Base-by-base conservation (phyloP, 208 protist genomes). In the Lotmaria passim region DNA sequence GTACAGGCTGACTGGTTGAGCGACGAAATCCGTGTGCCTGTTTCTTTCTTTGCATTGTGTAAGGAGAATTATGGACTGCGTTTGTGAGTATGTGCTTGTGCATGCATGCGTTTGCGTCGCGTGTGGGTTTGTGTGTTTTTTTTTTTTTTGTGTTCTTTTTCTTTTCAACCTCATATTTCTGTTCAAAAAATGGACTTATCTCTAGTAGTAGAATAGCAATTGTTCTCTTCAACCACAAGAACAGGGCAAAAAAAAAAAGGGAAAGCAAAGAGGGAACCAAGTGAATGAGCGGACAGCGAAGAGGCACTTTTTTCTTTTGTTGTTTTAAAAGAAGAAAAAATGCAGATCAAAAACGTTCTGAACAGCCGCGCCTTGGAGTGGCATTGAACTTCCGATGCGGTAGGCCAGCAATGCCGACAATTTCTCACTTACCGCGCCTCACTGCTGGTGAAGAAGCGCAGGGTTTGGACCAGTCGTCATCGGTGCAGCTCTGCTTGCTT, bases 121-220 rank as follows among this genome's bases (percentile, higher is more conserved):
- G n/a, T n/a, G n/a, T n/a, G n/a, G 43, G 11, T 44, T 41, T 46
- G 47, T 57, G n/a, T 68, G 51, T 23, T 68, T 7, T 23, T 24
- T 6, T 39, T 6, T 12, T n/a, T 56, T 17, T 31, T 7, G 30
- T 41, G 15, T 36, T 38, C 19, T 56, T 10, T 55, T 38, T 36
- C 3, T 30, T 17, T 21, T 36, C 4, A 10, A 55, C 6, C 7
- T 38, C 7, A 55, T 36, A 36, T 36, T 55, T 55, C 12, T n/a
- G 15, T 36, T 21, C 15, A 36, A 36, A 36, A 46, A 46, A 57
- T 47, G 57, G 38, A 39, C 41, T 47, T 55, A 43, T 38, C 34
- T 68, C 34, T 68, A 58, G 52, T 58, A 58, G 52, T 58, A 58
- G 52, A 46, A 43, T 56, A 60, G 62, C 23, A 66, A 59, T 61